Evolutionary conservation across 148 eudicot species (phyloP).

Genomic region (Polygonum maritimum): DNA sequence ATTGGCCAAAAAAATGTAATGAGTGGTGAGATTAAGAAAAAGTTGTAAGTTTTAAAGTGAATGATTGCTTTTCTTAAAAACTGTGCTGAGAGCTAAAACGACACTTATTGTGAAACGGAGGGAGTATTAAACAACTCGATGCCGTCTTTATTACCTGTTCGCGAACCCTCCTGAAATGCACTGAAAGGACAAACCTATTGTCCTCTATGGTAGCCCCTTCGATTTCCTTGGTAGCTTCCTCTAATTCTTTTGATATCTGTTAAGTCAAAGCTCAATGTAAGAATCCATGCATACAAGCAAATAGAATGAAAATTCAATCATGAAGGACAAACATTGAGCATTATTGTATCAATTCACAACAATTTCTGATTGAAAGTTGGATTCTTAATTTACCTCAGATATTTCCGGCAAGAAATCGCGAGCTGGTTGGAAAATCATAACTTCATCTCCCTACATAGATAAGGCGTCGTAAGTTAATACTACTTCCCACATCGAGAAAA

Average conservation of each 20-base stretch:
- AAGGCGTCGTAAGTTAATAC: too few species aligned
- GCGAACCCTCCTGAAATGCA: slow-evolving; percentile 44
- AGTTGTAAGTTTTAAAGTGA: too few species aligned
- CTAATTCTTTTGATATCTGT: slow-evolving; percentile 31
- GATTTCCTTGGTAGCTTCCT: slow-evolving; percentile 33
- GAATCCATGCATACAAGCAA: background rate
- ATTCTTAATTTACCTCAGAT: slow-evolving; percentile 22
- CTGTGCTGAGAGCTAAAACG: too few species aligned
- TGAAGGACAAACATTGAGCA: background rate
- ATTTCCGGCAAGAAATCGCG: slow-evolving; percentile 42
- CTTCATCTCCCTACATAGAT: slow-evolving; percentile 35
- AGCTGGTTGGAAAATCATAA: slow-evolving; percentile 54
- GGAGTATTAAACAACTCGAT: too few species aligned
- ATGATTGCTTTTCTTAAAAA: too few species aligned
- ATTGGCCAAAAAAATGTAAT: too few species aligned
- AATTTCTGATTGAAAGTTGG: background rate
- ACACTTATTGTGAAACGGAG: too few species aligned
- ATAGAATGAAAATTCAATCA: too few species aligned
- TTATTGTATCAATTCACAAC: background rate
- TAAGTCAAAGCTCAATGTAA: background rate
- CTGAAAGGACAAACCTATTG: slow-evolving; percentile 54
- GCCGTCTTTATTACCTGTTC: slow-evolving; percentile 29
- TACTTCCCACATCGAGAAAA: too few species aligned
- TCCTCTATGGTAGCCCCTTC: slow-evolving; percentile 45
- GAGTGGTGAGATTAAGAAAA: too few species aligned